Conservation (phyloP, 2,329 filamentous ascomycete genomes). For the Gnomoniopsis smithogilvyi region DNA sequence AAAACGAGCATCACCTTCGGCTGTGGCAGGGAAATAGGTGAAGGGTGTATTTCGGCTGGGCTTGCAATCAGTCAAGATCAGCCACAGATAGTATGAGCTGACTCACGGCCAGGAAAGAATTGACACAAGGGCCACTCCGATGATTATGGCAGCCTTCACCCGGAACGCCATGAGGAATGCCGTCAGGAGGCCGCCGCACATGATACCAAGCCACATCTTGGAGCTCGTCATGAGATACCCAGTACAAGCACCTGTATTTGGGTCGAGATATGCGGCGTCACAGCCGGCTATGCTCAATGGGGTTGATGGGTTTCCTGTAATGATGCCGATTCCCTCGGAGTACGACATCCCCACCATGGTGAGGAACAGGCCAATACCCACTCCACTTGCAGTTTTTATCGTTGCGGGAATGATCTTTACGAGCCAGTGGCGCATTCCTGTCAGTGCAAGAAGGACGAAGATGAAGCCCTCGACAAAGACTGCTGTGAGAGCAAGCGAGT, state of each 20-base stretch:
- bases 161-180: slow-evolving; percentile 77
- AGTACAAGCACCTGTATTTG: slow-evolving; percentile 46
- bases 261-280: slow-evolving; percentile 48
- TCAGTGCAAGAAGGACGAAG: slow-evolving; percentile 61
- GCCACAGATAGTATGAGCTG: neutral
- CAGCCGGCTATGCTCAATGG: slow-evolving; percentile 79
- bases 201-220: slow-evolving; percentile 81
- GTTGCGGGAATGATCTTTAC: slow-evolving; percentile 62
- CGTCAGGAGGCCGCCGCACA: slow-evolving; percentile 75
- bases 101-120: slow-evolving; percentile 72
- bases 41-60: slow-evolving; percentile 61
- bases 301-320: slow-evolving; percentile 67
- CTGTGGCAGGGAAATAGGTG: slow-evolving; percentile 69
- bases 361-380: slow-evolving; percentile 63
- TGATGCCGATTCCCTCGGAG: slow-evolving; percentile 75
- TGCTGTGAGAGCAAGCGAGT: slow-evolving; percentile 58
- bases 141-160: slow-evolving; percentile 71
- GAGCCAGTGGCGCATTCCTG: slow-evolving; percentile 71
- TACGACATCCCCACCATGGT: slow-evolving; percentile 69
- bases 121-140: slow-evolving; percentile 69
- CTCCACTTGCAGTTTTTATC: slow-evolving; percentile 63
- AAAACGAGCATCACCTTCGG: slow-evolving; percentile 61
- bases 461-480: slow-evolving; percentile 64
- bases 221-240: slow-evolving; percentile 72
- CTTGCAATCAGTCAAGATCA: slow-evolving; percentile 15